phyloP scores from a whole-genome alignment of 1,284 basidiomycete genomes.

The Moesziomyces aphidis region DNA sequence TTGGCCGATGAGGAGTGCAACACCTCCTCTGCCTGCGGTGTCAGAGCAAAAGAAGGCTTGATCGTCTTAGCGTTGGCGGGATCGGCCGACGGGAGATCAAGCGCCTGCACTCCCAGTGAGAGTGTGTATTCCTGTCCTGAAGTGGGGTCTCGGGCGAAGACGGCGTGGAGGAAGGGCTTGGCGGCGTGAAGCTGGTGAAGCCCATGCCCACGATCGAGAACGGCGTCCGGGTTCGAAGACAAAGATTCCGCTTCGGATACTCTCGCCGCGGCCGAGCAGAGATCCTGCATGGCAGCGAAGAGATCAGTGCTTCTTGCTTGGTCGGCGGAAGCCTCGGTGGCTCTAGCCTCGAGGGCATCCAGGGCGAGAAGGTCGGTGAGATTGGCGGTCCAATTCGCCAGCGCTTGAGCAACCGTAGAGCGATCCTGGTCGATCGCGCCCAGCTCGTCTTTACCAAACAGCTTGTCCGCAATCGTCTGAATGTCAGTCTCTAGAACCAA shows the following conservation, averaged over 20 bases:
- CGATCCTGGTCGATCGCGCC: constrained; percentile 16
- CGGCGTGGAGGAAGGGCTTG: constrained; percentile 27
- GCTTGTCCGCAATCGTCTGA: constrained; percentile 27
- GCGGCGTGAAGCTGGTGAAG: constrained; percentile 20
- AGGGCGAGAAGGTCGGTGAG: constrained; percentile 31
- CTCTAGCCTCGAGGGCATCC: constrained; percentile 30
- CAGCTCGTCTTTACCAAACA: constrained; percentile 17
- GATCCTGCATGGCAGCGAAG: constrained; percentile 42
- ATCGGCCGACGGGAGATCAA: constrained; percentile 27
- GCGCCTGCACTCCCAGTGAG: constrained; percentile 27
- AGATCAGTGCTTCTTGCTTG: constrained; percentile 21
- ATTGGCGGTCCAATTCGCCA: constrained; percentile 30
- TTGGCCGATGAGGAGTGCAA: background rate
- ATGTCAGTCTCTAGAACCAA: constrained; percentile 30
- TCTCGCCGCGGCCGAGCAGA: constrained; percentile 11
- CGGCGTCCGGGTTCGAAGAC: background rate
- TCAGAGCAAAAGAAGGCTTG: constrained; percentile 26
- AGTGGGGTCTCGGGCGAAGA: constrained; percentile 27
- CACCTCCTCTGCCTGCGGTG: constrained; percentile 17
- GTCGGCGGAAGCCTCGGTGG: constrained; percentile 10
- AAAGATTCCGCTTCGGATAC: constrained; percentile 29
- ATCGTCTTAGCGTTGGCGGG: background rate
- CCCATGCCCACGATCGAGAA: constrained; percentile 42
- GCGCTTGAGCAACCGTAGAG: constrained; percentile 7
- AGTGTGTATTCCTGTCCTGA: constrained; percentile 28